phyloP scores from a whole-genome alignment of 2,329 filamentous ascomycete genomes.

The Metarhizium rileyi region DNA sequence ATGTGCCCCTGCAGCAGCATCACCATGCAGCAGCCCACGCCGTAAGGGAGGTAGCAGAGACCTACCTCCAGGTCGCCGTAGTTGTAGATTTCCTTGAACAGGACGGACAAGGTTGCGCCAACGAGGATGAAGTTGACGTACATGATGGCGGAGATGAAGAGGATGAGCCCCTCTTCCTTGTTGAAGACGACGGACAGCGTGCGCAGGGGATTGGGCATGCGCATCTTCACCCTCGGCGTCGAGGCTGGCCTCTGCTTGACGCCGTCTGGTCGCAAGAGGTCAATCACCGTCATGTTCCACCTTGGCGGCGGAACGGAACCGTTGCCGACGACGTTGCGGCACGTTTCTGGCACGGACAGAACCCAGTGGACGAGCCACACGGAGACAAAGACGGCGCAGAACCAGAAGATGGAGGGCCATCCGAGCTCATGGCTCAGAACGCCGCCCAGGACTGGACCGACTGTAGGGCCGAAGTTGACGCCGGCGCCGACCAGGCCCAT shows the following conservation, averaged over 20 bases:
- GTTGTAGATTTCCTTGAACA: slow-evolving; percentile 41
- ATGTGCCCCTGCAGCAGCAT: slow-evolving; percentile 46
- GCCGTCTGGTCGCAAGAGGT: slow-evolving; percentile 31
- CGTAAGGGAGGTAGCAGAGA: slow-evolving; percentile 46
- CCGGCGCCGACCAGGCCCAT: slow-evolving; percentile 57
- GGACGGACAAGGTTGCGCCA: slow-evolving; percentile 41
- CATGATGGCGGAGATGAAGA: slow-evolving; percentile 42
- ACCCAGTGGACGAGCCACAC: slow-evolving; percentile 44
- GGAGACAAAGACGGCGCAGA: slow-evolving; percentile 45
- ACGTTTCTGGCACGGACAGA: slow-evolving; percentile 49
- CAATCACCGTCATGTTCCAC: slow-evolving; percentile 48
- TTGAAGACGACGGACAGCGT: slow-evolving; percentile 44
- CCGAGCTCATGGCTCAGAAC: slow-evolving; percentile 52
- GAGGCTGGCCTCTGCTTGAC: slow-evolving; percentile 24
- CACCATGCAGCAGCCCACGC: slow-evolving; percentile 37
- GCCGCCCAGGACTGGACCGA: slow-evolving; percentile 55
- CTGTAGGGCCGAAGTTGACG: slow-evolving; percentile 43
- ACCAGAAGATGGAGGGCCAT: slow-evolving; percentile 64
- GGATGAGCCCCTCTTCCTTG: slow-evolving; percentile 46
- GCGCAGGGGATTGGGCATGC: slow-evolving; percentile 47
- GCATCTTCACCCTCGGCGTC: slow-evolving; percentile 30
- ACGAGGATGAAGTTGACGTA: slow-evolving; percentile 48
- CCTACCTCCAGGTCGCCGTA: slow-evolving; percentile 42
- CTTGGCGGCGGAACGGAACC: slow-evolving; percentile 48
- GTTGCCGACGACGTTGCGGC: slow-evolving; percentile 50